Evolutionary conservation across 106 monocot genomes (phyloP).

Genomic region (Apostasia shenzhenica): DNA sequence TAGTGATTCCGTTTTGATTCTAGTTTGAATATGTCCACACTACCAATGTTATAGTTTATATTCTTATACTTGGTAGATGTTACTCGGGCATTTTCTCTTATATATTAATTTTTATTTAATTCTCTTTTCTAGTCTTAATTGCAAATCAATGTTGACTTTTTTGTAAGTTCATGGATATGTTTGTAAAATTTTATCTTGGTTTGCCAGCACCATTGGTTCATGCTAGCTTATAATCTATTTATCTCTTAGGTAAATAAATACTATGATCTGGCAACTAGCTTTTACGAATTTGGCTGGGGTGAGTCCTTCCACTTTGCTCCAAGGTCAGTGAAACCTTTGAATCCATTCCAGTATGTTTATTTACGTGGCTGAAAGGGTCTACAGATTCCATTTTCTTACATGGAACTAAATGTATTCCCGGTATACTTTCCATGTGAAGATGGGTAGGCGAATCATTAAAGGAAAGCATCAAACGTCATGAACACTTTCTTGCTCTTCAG

Average conservation of each 20-base stretch:
- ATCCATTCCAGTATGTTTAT: background rate
- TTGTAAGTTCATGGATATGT: background rate
- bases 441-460: conserved; percentile 89
- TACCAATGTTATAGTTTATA: no score
- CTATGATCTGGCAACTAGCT: conserved; percentile 75
- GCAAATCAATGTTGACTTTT: background rate
- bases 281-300: conserved; percentile 84
- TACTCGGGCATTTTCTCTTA: no score
- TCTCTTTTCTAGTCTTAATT: no score
- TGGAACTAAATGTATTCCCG: background rate
- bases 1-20: no score
- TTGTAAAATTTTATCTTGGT: background rate
- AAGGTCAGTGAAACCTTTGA: conserved; percentile 23
- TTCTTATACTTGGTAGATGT: no score
- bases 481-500: conserved; percentile 96
- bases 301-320: conserved; percentile 77
- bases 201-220: background rate
- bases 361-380: background rate
- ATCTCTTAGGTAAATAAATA: conserved; percentile 65
- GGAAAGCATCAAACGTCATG: conserved; percentile 97
- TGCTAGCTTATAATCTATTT: background rate
- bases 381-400: conserved; percentile 1
- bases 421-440: conserved; percentile 31
- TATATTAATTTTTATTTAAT: no score
- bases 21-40: no score